Evolutionary conservation across 768 basidiomycete genomes (phyloP), one percentile per base, ranked within the genome.

Genomic region (Tubosaeta sp.): DNA sequence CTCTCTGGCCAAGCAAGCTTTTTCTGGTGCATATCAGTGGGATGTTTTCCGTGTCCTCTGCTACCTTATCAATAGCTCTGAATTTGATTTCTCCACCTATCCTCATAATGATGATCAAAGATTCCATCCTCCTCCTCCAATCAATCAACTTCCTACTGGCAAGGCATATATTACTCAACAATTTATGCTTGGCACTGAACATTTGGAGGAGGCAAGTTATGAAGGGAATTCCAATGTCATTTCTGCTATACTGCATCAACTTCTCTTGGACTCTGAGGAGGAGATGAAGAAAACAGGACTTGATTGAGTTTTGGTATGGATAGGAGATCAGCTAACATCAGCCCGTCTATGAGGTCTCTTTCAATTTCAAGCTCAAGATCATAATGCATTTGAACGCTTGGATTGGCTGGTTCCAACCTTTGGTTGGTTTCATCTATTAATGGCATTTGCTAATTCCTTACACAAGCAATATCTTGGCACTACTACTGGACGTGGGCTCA

Each of bases 391-490:
- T 54, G 71, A 77, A 7, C 59, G 72, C 0, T 55, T 76, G 0
- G 71, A 76, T 42, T 75, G 61, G 56, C 50, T 71, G 6, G 41
- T 72, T 1, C 47, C 59, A 0, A 48, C 61, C 0, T 72, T 73
- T 41, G 72, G 76, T 0, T 79, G 74, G 74, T 66, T 79, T 14
- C 75, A 79, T 50, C 52, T 68, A 0, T 37, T 57, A 26, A 75
- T 79, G 67, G 74, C 73, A 5, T 67, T 67, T 46, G 73, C 65
- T 4, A 68, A 71, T 39, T 74, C 74, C 0, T 43, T 78, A 0
- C 71, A 77, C 50, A 68, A 71, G 39, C 76, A 77, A 48, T 77
- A 75, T 34, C 19, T 39, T 1, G 38, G 71, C 71, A 72, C 71
- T 1, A 34, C 26, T 22, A 42, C 48, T 3, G 55, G 54, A 0